phyloP scores from a whole-genome alignment of 2,329 filamentous ascomycete genomes.

The Fonsecaea erecta region DNA sequence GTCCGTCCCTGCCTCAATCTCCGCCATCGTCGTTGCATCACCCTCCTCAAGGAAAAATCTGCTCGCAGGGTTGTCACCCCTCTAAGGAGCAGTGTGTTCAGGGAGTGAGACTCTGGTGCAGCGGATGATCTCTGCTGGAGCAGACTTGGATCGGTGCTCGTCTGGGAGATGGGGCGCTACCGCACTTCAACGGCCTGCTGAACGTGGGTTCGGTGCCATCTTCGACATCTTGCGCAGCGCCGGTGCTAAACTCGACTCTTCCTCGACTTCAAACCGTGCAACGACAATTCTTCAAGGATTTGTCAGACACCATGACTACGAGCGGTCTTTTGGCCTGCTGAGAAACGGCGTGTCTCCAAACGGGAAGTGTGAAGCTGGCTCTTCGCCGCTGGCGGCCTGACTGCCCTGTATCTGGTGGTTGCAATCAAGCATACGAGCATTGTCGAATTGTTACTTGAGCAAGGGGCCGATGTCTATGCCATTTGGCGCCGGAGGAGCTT shows the following conservation, averaged over 20 bases:
- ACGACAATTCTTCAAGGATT: conserved; percentile 1
- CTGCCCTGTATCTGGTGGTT: conserved; percentile 3
- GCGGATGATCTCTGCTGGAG: conserved; percentile 6
- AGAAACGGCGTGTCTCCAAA: neutral
- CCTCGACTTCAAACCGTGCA: neutral
- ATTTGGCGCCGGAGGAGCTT: neutral
- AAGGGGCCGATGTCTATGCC: conserved; percentile 2
- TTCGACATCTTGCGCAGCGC: conserved; percentile 1
- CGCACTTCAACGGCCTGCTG: neutral
- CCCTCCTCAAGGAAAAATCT: conserved; percentile 36
- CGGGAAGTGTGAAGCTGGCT: neutral
- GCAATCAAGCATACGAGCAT: neutral
- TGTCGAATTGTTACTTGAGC: neutral
- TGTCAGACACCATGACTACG: neutral
- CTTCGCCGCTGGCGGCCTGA: neutral
- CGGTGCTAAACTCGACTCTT: neutral
- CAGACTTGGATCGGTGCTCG: neutral
- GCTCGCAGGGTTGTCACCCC: conserved; percentile 7
- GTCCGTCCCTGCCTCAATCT: conserved; percentile 35
- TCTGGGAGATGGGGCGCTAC: neutral
- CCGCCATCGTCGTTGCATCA: conserved; percentile 34
- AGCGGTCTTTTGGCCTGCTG: neutral
- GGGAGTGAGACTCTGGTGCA: neutral
- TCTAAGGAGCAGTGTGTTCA: conserved; percentile 10
- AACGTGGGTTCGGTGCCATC: conserved; percentile 3